A percentile compares a stretch with the other conserved stretches of the same genome.
phyloP scores from a whole-genome alignment of 2,329 filamentous ascomycete species.

The Alternaria solani region DNA sequence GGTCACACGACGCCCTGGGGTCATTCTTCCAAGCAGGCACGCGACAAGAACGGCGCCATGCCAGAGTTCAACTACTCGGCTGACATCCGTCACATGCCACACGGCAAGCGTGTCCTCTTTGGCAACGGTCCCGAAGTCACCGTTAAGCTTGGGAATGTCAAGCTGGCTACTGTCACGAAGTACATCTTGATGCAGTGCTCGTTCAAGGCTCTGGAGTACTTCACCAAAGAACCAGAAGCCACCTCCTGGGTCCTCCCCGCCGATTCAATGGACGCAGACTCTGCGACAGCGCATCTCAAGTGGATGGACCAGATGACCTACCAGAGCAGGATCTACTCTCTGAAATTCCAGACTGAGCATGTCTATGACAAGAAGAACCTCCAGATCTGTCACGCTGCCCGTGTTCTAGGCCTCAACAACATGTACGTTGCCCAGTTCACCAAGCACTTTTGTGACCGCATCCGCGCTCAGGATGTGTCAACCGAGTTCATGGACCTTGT shows the following conservation, averaged over 20 bases:
- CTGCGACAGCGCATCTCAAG: constrained; percentile 24
- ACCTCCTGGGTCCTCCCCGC: constrained; percentile 23
- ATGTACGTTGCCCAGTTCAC: constrained; percentile 46
- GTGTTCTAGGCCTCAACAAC: constrained; percentile 37
- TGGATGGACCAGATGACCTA: constrained; percentile 40
- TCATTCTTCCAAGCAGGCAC: neutral
- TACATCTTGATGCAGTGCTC: constrained; percentile 43
- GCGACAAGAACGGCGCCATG: constrained; percentile 11
- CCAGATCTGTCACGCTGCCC: constrained; percentile 33
- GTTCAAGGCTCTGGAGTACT: constrained; percentile 29
- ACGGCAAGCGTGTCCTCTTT: constrained; percentile 29
- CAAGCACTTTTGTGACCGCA: constrained; percentile 35
- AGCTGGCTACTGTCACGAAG: constrained; percentile 29
- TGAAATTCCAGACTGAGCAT: constrained; percentile 26
- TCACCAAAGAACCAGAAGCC: constrained; percentile 23
- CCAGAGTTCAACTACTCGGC: constrained; percentile 18
- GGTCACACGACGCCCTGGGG: constrained; percentile 1
- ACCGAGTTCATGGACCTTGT: constrained; percentile 30
- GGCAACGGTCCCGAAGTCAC: constrained; percentile 30
- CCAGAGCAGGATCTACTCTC: constrained; percentile 32
- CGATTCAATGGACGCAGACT: constrained; percentile 25
- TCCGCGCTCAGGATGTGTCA: constrained; percentile 27
- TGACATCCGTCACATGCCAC: constrained; percentile 35
- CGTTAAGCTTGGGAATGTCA: constrained; percentile 27
- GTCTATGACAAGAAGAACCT: constrained; percentile 33